Conservation (phyloP, 2,329 filamentous ascomycete genomes). For the Cercospora zeina region DNA sequence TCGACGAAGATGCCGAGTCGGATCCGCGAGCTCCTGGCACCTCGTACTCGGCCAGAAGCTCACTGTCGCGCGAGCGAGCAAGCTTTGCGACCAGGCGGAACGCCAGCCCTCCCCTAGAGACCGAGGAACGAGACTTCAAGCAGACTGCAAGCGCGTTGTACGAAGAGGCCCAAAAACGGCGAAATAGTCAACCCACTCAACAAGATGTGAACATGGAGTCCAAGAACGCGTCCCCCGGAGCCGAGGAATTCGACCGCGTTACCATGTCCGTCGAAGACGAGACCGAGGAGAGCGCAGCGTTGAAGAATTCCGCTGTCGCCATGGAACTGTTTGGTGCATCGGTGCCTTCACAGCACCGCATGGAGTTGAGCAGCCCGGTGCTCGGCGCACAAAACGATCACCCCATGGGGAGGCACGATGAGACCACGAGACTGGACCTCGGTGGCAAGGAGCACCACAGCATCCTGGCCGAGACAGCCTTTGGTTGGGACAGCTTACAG, state of each 20-base stretch:
- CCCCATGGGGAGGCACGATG: constrained; percentile 22
- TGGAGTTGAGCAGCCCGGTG: constrained; percentile 52
- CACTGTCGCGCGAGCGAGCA: constrained; percentile 43
- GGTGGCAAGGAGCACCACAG: constrained; percentile 27
- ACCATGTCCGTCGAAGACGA: constrained; percentile 45
- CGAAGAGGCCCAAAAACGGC: constrained; percentile 51
- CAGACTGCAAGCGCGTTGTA: constrained; percentile 87
- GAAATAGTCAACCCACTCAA: constrained; percentile 43
- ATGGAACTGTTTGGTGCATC: constrained; percentile 51
- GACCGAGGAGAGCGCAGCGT: constrained; percentile 51
- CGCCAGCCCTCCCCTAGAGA: constrained; percentile 86
- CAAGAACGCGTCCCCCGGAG: constrained; percentile 31
- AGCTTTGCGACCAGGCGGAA: constrained; percentile 63
- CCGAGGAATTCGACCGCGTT: constrained; percentile 39
- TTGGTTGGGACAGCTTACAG: constrained; percentile 47
- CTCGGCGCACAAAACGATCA: constrained; percentile 42
- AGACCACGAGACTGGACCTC: constrained; percentile 28
- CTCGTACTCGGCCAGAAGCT: constrained; percentile 58
- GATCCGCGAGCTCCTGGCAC: constrained; percentile 63
- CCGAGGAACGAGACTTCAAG: constrained; percentile 94
- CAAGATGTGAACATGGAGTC: constrained; percentile 43
- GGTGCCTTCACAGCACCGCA: constrained; percentile 47
- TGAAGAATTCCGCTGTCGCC: constrained; percentile 53
- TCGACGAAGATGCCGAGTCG: constrained; percentile 66
- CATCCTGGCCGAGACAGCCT: constrained; percentile 35